These are phyloP conservation scores for Penicillium malachiteum DNA, from an alignment of 495 filamentous ascomycete species.

Conservation along the genomic window DNA sequence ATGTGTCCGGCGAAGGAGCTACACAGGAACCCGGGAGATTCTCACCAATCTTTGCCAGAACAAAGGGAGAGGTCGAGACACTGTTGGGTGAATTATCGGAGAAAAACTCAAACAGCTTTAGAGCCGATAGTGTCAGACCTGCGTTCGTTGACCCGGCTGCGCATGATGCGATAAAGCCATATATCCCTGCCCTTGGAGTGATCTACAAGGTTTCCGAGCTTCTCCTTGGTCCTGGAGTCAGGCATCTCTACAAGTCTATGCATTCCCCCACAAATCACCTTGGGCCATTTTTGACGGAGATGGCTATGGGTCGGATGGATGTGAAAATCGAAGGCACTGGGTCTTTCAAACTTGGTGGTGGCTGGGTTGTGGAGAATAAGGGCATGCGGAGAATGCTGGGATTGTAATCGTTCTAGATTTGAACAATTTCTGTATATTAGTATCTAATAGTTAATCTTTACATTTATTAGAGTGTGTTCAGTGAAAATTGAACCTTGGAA, in stretches of 20 bases:
- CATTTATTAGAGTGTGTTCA: too few relatives aligned
- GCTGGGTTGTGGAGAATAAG: conserved; percentile 15
- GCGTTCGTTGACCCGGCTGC: conserved; percentile 46
- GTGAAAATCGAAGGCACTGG: conserved; percentile 41
- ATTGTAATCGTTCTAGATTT: background rate
- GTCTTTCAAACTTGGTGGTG: conserved; percentile 22
- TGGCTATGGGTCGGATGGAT: conserved; percentile 60
- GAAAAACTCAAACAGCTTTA: conserved; percentile 41
- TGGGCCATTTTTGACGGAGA: conserved; percentile 47
- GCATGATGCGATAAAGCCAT: conserved; percentile 51
- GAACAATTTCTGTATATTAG: background rate
- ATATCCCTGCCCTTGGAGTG: conserved; percentile 23
- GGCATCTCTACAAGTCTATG: conserved; percentile 10
- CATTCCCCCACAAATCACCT: conserved; percentile 39
- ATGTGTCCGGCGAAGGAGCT: conserved; percentile 60
- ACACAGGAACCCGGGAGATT: conserved; percentile 50
- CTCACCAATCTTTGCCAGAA: conserved; percentile 53
- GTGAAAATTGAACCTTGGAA: too few relatives aligned
- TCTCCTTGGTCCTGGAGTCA: conserved; percentile 9
- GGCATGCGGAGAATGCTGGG: conserved; percentile 19
- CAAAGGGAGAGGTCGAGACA: conserved; percentile 64
- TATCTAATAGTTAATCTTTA: background rate
- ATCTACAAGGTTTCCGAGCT: background rate
- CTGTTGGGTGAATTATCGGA: conserved; percentile 47
- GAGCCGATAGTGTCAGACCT: conserved; percentile 52